A percentile compares a stretch with the other conserved stretches of the same genome.
phyloP scores from a whole-genome alignment of 129 eudicot genomes.

The carrot (Daucus carota) region DH1_v3.0 NC_030386.2:27554501-27555000 shows the following conservation, averaged over 20 bases:
- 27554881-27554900: not conserved
- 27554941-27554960: slow-evolving; percentile 61
- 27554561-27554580: not conserved
- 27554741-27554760: slow-evolving; percentile 59
- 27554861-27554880: too few relatives aligned
- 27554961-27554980: slow-evolving; percentile 48
- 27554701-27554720: slow-evolving; percentile 89
- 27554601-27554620: slow-evolving; percentile 3
- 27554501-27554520: slow-evolving; percentile 33
- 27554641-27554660: slow-evolving; percentile 86
- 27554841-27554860: slow-evolving; percentile 8
- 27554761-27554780: slow-evolving; percentile 67
- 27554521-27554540: slow-evolving; percentile 90
- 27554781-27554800: slow-evolving; percentile 86
- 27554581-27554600: not conserved
- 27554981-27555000: slow-evolving; percentile 61
- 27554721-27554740: slow-evolving; percentile 57
- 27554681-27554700: slow-evolving; percentile 96
- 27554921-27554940: slow-evolving; percentile 81
- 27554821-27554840: slow-evolving; percentile 59
- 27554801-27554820: slow-evolving; percentile 71
- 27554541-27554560: slow-evolving; percentile 25
- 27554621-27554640: slow-evolving; percentile 95
- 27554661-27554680: slow-evolving; percentile 89
- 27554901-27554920: slow-evolving; percentile 89